Conservation (phyloP, 164 flowering plant species). For the Umbilicus rupestris region DNA sequence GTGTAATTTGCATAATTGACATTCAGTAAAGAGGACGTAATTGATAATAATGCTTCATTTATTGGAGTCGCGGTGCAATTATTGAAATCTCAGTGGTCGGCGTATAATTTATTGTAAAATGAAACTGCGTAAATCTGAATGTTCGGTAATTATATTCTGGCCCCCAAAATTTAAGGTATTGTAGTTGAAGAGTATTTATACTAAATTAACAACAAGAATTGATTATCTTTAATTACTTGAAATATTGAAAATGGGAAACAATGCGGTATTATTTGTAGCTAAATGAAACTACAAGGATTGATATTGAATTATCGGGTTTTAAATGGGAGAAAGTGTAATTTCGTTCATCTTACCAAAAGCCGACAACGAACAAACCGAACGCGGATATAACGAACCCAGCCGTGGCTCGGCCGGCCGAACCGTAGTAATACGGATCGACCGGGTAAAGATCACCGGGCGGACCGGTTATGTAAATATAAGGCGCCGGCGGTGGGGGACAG, state of each 20-base stretch:
- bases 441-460: slow-evolving; percentile 47
- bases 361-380: slow-evolving; percentile 1
- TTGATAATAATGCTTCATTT: neutral
- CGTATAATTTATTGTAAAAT: neutral
- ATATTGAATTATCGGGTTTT: neutral
- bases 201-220: neutral
- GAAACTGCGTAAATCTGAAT: neutral
- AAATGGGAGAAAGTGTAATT: neutral
- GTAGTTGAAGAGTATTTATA: neutral
- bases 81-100: neutral
- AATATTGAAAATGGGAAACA: too few species aligned
- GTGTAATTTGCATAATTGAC: neutral
- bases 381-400: slow-evolving; percentile 3
- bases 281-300: neutral
- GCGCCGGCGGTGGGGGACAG: slow-evolving; percentile 35
- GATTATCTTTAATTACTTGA: neutral
- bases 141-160: neutral
- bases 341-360: neutral
- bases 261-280: too few species aligned
- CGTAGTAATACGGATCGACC: slow-evolving; percentile 18
- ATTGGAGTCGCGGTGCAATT: neutral
- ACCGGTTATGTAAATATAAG: slow-evolving; percentile 35
- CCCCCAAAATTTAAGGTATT: neutral
- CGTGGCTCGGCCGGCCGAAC: slow-evolving; percentile 14
- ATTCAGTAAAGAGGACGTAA: neutral